A percentile compares a stretch with the other conserved stretches of the same genome.
Conservation (phyloP, 169 alveolate genomes). For the Perkinsus chesapeaki region DNA sequence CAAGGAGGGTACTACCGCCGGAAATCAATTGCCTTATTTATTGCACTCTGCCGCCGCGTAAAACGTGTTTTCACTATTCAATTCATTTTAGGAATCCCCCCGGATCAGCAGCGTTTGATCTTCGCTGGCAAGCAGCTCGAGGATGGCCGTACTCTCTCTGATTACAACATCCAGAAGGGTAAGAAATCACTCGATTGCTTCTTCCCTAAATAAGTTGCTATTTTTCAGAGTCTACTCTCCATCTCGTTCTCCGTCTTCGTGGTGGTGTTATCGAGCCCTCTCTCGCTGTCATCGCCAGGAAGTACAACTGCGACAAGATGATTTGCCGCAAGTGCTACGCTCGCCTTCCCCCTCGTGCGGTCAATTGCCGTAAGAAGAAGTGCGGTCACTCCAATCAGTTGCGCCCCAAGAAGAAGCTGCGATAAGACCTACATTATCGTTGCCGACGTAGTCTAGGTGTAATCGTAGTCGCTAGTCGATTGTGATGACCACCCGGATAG, state of each 20-base stretch:
- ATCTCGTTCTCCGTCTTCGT: conserved; percentile 93
- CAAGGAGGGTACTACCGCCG: conserved; percentile 75
- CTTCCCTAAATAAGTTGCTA: not conserved
- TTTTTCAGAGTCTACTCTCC: conserved; percentile 81
- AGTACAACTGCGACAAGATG: conserved; percentile 97
- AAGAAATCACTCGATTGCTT: not conserved
- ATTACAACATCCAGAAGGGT: conserved; percentile 95
- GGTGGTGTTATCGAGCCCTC: conserved; percentile 99
- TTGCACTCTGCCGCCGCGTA: too few relatives aligned
- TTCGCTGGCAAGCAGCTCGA: conserved; percentile 98
- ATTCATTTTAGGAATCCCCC: conserved; percentile 75
- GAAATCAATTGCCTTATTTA: not conserved
- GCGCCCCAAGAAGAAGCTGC: conserved; percentile 97
- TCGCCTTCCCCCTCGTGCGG: conserved; percentile 98
- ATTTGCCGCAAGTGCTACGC: conserved; percentile 95
- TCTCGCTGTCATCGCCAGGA: conserved; percentile 94
- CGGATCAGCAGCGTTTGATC: conserved; percentile 97
- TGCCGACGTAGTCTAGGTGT: not conserved
- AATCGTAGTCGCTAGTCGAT: not conserved
- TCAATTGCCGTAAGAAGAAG: conserved; percentile 99
- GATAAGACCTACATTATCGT: not conserved
- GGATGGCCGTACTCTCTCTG: conserved; percentile 96
- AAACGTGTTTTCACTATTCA: too few relatives aligned
- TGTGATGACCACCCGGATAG: not conserved
- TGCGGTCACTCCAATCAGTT: conserved; percentile 98